A percentile compares a stretch with the other conserved stretches of the same genome.
Evolutionary conservation across 1,284 basidiomycete genomes (phyloP).

Genomic region (Moesziomyces sp.): DNA sequence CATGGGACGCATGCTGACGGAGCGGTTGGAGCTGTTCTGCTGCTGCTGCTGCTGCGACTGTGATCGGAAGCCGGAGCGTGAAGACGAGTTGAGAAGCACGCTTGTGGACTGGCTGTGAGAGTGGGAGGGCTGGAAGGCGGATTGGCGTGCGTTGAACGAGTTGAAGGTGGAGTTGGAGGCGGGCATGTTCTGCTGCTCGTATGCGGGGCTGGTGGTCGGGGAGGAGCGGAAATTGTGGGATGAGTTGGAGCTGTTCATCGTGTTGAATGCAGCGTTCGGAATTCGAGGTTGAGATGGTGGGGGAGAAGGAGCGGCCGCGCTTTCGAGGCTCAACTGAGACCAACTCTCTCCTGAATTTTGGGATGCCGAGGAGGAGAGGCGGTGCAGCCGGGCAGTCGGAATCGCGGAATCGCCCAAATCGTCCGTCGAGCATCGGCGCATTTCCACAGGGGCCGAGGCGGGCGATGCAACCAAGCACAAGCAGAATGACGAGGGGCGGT

Average conservation of each 20-base stretch:
- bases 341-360: slow-evolving; percentile 6
- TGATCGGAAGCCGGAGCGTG: slow-evolving; percentile 3
- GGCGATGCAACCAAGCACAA: no score
- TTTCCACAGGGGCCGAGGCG: no score
- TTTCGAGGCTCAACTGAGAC: slow-evolving; percentile 3
- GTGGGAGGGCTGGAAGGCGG: slow-evolving; percentile 33
- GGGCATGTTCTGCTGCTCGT: slow-evolving; percentile 23
- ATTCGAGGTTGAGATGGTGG: background rate
- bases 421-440: no score
- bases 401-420: no score
- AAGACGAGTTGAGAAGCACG: slow-evolving; percentile 32
- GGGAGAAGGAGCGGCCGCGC: background rate
- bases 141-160: slow-evolving; percentile 20
- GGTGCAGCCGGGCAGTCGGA: no score
- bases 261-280: background rate
- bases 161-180: slow-evolving; percentile 16
- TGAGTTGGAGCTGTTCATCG: slow-evolving; percentile 29
- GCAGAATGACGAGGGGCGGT: no score
- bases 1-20: slow-evolving; percentile 56
- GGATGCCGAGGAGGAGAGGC: no score
- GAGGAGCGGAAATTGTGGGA: slow-evolving; percentile 16
- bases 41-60: slow-evolving; percentile 13
- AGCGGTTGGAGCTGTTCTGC: slow-evolving; percentile 15
- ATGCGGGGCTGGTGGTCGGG: slow-evolving; percentile 11
- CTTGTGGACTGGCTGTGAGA: slow-evolving; percentile 42